Evolutionary conservation across 2,329 filamentous ascomycete genomes (phyloP).

Genomic region (Trichophyton schoenleinii): DNA sequence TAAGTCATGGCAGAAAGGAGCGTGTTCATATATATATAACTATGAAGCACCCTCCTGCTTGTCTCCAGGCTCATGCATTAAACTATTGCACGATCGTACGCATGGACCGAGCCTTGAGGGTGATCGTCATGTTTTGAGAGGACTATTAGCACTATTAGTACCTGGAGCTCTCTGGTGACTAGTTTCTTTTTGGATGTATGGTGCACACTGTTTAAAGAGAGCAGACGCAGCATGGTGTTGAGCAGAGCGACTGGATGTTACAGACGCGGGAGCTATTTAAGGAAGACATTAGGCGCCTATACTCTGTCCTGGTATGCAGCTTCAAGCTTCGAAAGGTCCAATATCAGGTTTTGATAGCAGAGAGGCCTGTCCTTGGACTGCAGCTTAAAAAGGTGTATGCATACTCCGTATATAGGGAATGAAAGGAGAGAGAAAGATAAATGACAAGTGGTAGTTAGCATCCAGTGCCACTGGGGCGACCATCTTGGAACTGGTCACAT

Average conservation of each 20-base stretch:
- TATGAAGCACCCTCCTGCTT: background rate
- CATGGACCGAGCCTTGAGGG: background rate
- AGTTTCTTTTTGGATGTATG: background rate
- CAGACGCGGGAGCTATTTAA: background rate
- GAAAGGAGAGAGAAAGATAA: background rate
- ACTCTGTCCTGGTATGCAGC: background rate
- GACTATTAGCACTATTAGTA: background rate
- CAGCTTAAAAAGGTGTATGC: background rate
- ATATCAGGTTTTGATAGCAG: background rate
- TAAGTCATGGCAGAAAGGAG: too few relatives aligned
- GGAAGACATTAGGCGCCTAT: background rate
- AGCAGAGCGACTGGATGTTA: background rate
- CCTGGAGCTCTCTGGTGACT: background rate
- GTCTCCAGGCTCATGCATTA: background rate
- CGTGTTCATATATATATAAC: background rate
- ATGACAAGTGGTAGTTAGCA: background rate
- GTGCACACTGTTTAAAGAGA: background rate
- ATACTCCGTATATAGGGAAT: background rate
- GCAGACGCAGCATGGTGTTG: background rate
- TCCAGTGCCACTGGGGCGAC: background rate
- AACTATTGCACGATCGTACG: background rate
- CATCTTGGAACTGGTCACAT: slow-evolving; percentile 3
- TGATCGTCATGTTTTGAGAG: background rate
- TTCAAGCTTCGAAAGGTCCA: background rate
- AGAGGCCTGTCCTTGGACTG: too few relatives aligned